These are phyloP conservation scores for Eimeria praecox DNA, from an alignment of 169 alveolate genomes.

Conservation along the genomic window DNA sequence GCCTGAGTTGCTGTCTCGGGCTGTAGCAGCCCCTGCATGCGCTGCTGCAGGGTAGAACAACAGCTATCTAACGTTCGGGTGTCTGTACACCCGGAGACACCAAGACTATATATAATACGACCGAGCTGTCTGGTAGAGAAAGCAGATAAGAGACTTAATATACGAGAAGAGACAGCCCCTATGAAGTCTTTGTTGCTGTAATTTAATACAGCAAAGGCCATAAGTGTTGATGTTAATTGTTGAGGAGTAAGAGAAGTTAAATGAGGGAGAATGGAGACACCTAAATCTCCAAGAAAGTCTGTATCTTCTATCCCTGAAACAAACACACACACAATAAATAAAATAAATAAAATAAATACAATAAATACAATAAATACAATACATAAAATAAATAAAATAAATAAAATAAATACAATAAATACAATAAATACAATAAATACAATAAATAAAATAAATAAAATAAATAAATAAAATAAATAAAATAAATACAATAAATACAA, in stretches of 20 bases:
- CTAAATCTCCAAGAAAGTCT: constrained; percentile 65
- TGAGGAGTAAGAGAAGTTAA: constrained; percentile 46
- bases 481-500: too few relatives aligned
- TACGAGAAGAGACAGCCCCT: constrained; percentile 37
- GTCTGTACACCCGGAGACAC: constrained; percentile 77
- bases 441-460: too few relatives aligned
- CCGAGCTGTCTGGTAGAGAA: constrained; percentile 79
- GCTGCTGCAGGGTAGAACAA: constrained; percentile 66
- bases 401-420: too few relatives aligned
- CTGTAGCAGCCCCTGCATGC: constrained; percentile 48
- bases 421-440: too few relatives aligned
- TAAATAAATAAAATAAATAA: too few relatives aligned
- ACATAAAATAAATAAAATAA: background rate
- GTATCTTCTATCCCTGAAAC: constrained; percentile 68
- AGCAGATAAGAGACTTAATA: constrained; percentile 24
- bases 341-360: too few relatives aligned
- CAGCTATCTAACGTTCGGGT: constrained; percentile 37
- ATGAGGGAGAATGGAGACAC: constrained; percentile 69
- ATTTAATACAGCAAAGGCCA: constrained; percentile 59
- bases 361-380: background rate
- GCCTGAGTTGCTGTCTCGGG: constrained; percentile 48
- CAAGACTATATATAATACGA: constrained; percentile 77
- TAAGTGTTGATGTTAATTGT: constrained; percentile 48
- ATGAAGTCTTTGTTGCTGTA: constrained; percentile 18
- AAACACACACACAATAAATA: background rate